These are phyloP conservation scores for Thamnidium elegans DNA, from an alignment of 192 early-diverging fungal species.

Conservation along the genomic window DNA sequence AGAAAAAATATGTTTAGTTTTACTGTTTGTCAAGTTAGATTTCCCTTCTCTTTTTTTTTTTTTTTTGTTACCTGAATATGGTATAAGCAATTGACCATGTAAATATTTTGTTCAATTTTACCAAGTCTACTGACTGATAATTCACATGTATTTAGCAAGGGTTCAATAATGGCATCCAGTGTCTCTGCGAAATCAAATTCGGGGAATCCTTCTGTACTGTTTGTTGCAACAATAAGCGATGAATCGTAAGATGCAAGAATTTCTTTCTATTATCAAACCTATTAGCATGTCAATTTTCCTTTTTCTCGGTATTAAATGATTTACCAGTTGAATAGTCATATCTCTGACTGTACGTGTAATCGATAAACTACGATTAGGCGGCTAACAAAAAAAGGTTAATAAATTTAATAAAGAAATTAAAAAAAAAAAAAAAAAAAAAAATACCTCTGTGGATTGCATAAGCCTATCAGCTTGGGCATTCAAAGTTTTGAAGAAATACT, in stretches of 20 bases:
- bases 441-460: conserved; percentile 46
- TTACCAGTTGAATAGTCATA: conserved; percentile 64
- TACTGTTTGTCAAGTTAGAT: neutral
- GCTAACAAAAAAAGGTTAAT: conserved; percentile 24
- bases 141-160: conserved; percentile 69
- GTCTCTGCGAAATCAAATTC: conserved; percentile 67
- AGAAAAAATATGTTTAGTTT: neutral
- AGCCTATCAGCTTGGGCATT: conserved; percentile 49
- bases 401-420: conserved; percentile 8
- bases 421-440: neutral
- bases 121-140: conserved; percentile 49
- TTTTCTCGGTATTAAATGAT: neutral
- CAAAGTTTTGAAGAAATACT: conserved; percentile 56
- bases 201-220: conserved; percentile 21
- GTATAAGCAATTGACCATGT: conserved; percentile 72
- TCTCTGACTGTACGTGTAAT: conserved; percentile 67
- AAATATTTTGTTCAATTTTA: conserved; percentile 64
- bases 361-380: conserved; percentile 54
- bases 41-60: neutral
- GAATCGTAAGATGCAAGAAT: conserved; percentile 79
- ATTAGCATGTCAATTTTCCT: neutral
- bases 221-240: conserved; percentile 55
- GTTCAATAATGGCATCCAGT: conserved; percentile 66
- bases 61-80: conserved; percentile 60
- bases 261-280: conserved; percentile 53